A percentile compares a stretch with the other conserved stretches of the same genome.
Evolutionary conservation across 2,329 filamentous ascomycete genomes (phyloP).

Genomic region (Paecilomyces sp.): DNA sequence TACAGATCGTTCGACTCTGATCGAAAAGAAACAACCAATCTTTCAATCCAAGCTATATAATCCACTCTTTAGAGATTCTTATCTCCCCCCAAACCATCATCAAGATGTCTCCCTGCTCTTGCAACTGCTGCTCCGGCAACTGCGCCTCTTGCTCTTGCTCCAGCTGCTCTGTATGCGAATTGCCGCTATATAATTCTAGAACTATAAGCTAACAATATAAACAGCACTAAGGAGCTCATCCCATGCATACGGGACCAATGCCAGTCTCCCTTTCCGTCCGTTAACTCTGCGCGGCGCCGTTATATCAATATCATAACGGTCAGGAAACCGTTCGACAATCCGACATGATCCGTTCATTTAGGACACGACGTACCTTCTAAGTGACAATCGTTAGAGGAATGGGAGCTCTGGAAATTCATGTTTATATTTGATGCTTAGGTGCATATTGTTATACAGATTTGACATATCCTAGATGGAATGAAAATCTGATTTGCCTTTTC

Average conservation of each 20-base stretch:
- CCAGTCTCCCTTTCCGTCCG: neutral
- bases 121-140: slow-evolving; percentile 34
- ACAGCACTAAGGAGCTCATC: neutral
- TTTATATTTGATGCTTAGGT: neutral
- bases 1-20: neutral
- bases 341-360: neutral
- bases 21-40: neutral
- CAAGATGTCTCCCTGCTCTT: slow-evolving; percentile 35
- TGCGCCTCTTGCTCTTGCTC: slow-evolving; percentile 34
- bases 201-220: neutral
- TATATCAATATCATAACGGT: neutral
- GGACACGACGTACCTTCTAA: neutral
- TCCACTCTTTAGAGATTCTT: neutral
- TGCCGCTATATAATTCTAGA: neutral
- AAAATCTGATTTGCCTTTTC: neutral
- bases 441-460: neutral
- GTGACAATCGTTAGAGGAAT: neutral
- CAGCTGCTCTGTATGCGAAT: slow-evolving; percentile 27
- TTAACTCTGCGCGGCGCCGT: neutral
- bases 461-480: neutral
- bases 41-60: neutral
- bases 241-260: neutral
- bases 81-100: slow-evolving; percentile 12
- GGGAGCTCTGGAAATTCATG: neutral
- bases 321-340: neutral